These are phyloP conservation scores for Apostasia ramifera DNA, from an alignment of 106 monocot species.

Conservation along the genomic window DNA sequence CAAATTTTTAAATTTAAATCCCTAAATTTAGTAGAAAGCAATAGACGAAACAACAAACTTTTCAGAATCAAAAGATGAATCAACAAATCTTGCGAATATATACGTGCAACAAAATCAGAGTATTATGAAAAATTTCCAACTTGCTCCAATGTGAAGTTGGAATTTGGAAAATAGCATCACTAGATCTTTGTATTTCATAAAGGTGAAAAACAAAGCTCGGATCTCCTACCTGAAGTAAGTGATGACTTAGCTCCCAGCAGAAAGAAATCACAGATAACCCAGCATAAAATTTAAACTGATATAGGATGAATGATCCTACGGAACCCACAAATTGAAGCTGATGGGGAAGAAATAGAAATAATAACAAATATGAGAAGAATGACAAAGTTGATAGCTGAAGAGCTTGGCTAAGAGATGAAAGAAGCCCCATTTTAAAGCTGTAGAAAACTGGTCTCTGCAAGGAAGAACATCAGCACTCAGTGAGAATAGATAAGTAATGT, in stretches of 20 bases:
- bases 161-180: no score
- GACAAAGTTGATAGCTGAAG: constrained; percentile 57
- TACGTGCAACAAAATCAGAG: no score
- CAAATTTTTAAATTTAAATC: background rate
- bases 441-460: constrained; percentile 91
- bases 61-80: no score
- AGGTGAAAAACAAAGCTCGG: background rate
- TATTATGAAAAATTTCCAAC: no score
- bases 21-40: no score
- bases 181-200: no score
- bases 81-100: no score
- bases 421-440: constrained; percentile 82
- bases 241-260: constrained; percentile 83
- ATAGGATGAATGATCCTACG: constrained; percentile 32
- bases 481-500: background rate
- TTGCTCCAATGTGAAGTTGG: no score
- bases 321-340: constrained; percentile 35
- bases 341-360: constrained; percentile 38
- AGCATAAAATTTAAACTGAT: constrained; percentile 43
- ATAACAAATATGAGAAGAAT: constrained; percentile 36
- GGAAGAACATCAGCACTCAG: background rate
- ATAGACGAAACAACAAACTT: no score
- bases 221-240: constrained; percentile 68
- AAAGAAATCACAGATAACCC: constrained; percentile 47
- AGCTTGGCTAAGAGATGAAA: constrained; percentile 43